These are phyloP conservation scores for Ogataea nonfermentans DNA, from an alignment of 805 yeast species.

Conservation along the genomic window DNA sequence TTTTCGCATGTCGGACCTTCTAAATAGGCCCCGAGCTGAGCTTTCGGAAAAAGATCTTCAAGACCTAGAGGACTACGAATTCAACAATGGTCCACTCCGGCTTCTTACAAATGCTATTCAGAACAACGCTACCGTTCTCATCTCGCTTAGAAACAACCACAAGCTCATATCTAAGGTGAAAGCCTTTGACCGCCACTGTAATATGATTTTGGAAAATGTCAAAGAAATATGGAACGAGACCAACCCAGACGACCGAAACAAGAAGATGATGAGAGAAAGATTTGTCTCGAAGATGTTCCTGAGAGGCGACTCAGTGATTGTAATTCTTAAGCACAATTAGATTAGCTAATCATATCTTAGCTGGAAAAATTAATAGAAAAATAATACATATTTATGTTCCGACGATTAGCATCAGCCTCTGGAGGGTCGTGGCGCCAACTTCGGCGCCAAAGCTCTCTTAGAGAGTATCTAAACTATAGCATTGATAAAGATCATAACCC, in stretches of 20 bases:
- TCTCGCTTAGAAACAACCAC: slow-evolving; percentile 90
- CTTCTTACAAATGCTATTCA: slow-evolving; percentile 81
- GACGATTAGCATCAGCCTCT: slow-evolving; percentile 4
- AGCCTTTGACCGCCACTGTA: slow-evolving; percentile 95
- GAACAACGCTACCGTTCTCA: slow-evolving; percentile 71
- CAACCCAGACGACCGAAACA: slow-evolving; percentile 51
- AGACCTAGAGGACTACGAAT: slow-evolving; percentile 85
- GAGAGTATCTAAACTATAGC: slow-evolving; percentile 28
- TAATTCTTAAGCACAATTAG: slow-evolving; percentile 47
- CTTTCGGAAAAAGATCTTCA: slow-evolving; percentile 76
- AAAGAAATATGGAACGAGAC: slow-evolving; percentile 63
- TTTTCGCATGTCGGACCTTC: slow-evolving; percentile 43
- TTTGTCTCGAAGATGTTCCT: slow-evolving; percentile 86
- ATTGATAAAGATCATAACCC: slow-evolving; percentile 32
- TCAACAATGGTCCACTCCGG: slow-evolving; percentile 86
- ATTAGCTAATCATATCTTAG: slow-evolving; percentile 5
- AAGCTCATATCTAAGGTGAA: slow-evolving; percentile 86
- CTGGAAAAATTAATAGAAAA: slow-evolving; percentile 5
- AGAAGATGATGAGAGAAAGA: slow-evolving; percentile 51
- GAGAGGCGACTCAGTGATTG: slow-evolving; percentile 93
- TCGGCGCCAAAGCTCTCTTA: slow-evolving; percentile 4
- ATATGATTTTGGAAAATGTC: slow-evolving; percentile 88
- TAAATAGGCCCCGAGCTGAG: slow-evolving; percentile 75
- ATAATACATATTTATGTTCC: slow-evolving; percentile 2
- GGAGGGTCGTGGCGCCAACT: neutral